Evolutionary conservation across 192 early-diverging fungal species (phyloP), one percentile per base, ranked within the genome.

Genomic region (Gigaspora rosea): DNA sequence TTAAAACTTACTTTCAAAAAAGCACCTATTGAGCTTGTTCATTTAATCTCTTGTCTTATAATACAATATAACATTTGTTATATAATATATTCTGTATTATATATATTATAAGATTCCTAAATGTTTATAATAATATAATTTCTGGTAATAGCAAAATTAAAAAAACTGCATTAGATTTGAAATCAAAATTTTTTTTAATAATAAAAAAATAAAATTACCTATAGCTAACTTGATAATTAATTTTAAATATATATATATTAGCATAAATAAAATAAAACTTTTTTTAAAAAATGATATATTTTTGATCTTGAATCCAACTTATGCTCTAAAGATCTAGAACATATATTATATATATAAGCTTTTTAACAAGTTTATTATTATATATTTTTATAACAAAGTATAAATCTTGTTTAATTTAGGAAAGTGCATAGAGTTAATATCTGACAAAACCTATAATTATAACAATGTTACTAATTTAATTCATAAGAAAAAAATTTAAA

Each of bases 351-450:
- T n/a, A n/a, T n/a, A n/a, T n/a, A n/a, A n/a, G 35, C n/a, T 65
- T 65, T 16, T 65, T 13, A 65, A 35, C 5, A 65, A n/a, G n/a
- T 41, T 65, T 22, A 65, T 65, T 35, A 5, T 65, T 6, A 65
- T 65, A 65, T 65, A 65, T 11, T 65, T 65, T 65, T 35, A 7
- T 32, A 35, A 15, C 33, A 65, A 65, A 65, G 63, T 16, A 65
- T 65, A 18, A n/a, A 12, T 9, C 6, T 50, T 12, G 12, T 6
- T 9, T 12, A 50, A 50, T 9, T 9, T 61, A 7, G 7, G 7
- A 61, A 18, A 61, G 18, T 61, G 8, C 18, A 61, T 61, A 7
- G 58, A 61, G 5, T 61, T 61, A n/a, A 61, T 61, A 61, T 61
- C 7, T 61, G 58, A 61, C 18, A n/a, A n/a, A n/a, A 61, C 8